Percentiles rank a stretch among this genome's conserved stretches.
Conservation (phyloP, 2,329 filamentous ascomycete species). For the Harringtonia aguacate region DNA sequence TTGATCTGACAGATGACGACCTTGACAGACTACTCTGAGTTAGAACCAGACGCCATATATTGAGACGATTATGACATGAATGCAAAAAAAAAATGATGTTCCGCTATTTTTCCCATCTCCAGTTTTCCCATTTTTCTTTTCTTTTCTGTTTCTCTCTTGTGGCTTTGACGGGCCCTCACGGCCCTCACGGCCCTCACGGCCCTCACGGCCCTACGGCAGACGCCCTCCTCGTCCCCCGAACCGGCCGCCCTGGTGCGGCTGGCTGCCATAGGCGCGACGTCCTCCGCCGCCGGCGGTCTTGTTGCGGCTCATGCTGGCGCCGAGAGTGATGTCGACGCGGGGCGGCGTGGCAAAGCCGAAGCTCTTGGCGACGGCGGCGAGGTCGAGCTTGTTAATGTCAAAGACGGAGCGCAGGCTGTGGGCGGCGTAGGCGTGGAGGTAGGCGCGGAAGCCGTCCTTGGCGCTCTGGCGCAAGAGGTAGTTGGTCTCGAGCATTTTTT, state of each 20-base stretch:
- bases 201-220: too few relatives aligned
- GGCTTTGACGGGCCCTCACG: too few relatives aligned
- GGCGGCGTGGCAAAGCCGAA: conserved; percentile 74
- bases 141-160: too few relatives aligned
- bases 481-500: conserved; percentile 89
- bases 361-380: conserved; percentile 74
- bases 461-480: conserved; percentile 91
- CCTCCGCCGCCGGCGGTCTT: conserved; percentile 48
- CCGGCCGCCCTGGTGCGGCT: conserved; percentile 46
- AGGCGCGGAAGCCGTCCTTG: conserved; percentile 73
- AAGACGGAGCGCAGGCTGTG: conserved; percentile 77
- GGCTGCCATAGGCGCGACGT: conserved; percentile 65
- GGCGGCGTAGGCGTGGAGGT: conserved; percentile 89
- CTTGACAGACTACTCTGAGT: too few relatives aligned
- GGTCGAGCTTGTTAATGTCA: conserved; percentile 70
- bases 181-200: too few relatives aligned
- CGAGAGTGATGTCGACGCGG: conserved; percentile 67
- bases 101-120: too few relatives aligned
- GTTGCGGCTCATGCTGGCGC: conserved; percentile 63
- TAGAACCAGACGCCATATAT: too few relatives aligned
- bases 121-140: too few relatives aligned
- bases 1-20: too few relatives aligned
- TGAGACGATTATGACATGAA: too few relatives aligned
- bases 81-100: too few relatives aligned
- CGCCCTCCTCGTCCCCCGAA: too few relatives aligned